Evolutionary conservation across 139 green algal genomes (phyloP), one percentile per base, ranked within the genome.

Genomic region (Limnomonas spitsbergensis): DNA sequence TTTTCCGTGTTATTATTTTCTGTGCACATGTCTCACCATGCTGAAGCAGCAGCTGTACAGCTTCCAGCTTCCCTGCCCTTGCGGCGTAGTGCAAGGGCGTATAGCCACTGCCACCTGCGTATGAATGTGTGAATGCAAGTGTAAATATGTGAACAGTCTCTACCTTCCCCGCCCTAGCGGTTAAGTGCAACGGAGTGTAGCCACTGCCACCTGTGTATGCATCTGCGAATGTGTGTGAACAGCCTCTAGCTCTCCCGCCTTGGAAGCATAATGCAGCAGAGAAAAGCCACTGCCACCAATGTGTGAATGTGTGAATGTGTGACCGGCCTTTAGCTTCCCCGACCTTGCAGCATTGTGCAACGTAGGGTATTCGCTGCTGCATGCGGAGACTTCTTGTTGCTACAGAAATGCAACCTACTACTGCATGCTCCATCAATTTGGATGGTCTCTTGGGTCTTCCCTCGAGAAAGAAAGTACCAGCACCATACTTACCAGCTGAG

Each of bases 61-160:
- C 27, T 37, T 72, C 66, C 24, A 39, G 6, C 66, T 34, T 72
- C 29, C 66, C 66, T 72, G 66, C 66, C 29, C 66, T 72, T 38
- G 66, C 66, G 27, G 66, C 66, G 24, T 72, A 72, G 66, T 72
- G 66, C 24, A 72, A 34, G 9, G 66, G 66, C 7, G 66, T 72
- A 34, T 72, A 72, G 29, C 66, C 66, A 72, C 66, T 72, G 9
- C n/a, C 27, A 72, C 66, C 66, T 72, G 66, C 14, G 14, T 14
- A 61, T 14, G 20, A 14, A 61, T 61, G 14, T 20, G 47, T 14
- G 47, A 20, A 20, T 61, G 14, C 20, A 20, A 61, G 14, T 61
- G n/a, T n/a, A n/a, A n/a, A n/a, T n/a, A n/a, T n/a, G n/a, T 72
- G 24, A 14, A 37, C 66, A 38, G 29, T 20, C 29, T 72, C 66